These are phyloP conservation scores for Brassica balearica DNA, from an alignment of 441 rosid species.

Conservation along the genomic window DNA sequence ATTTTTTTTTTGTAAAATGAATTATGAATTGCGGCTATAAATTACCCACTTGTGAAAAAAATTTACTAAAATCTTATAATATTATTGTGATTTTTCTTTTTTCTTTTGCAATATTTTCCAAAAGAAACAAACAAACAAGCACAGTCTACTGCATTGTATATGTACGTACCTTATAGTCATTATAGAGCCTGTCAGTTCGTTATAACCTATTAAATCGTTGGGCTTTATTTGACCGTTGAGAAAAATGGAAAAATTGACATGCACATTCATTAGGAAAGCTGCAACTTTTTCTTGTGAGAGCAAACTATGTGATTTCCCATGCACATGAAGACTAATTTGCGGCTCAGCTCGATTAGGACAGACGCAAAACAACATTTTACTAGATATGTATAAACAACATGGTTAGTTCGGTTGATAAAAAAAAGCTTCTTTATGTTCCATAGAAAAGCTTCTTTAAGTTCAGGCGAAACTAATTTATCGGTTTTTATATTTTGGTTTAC, in stretches of 20 bases:
- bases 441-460: not conserved
- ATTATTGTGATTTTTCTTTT: not conserved
- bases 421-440: not conserved
- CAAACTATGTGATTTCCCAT: slow-evolving; percentile 19
- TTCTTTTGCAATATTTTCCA: not conserved
- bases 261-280: slow-evolving; percentile 12
- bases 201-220: slow-evolving; percentile 24
- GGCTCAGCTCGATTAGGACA: slow-evolving; percentile 17
- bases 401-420: not conserved
- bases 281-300: not conserved
- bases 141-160: not conserved
- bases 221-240: slow-evolving; percentile 14
- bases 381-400: not conserved
- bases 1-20: not conserved
- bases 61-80: not conserved
- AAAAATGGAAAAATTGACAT: slow-evolving; percentile 17
- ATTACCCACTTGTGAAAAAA: slow-evolving; percentile 18
- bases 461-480: not conserved
- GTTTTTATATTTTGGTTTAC: not conserved
- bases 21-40: slow-evolving; percentile 32
- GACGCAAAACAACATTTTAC: slow-evolving; percentile 3
- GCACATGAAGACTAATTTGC: slow-evolving; percentile 29
- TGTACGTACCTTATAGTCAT: not conserved
- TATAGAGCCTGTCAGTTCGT: slow-evolving; percentile 10
- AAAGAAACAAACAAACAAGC: not conserved